A percentile compares a stretch with the other conserved stretches of the same genome.
Conservation (phyloP, 305 asterid genomes). For the Salvia sclarea region DNA sequence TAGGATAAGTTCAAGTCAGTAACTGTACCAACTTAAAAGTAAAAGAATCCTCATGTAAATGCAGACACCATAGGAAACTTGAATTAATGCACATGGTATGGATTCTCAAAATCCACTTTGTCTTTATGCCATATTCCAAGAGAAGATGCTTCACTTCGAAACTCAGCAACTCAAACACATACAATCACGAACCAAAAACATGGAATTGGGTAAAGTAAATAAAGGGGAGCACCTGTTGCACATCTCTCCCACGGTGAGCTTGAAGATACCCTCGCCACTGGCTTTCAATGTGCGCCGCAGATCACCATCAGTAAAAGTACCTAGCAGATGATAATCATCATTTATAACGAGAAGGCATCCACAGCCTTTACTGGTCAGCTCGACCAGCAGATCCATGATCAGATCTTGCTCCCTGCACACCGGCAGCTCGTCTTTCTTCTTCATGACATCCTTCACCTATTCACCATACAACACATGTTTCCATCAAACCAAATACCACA, state of each 20-base stretch:
- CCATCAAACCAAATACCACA: neutral
- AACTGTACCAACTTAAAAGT: neutral
- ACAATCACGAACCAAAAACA: neutral
- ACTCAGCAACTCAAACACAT: neutral
- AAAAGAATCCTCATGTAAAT: neutral
- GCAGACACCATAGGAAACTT: constrained; percentile 1
- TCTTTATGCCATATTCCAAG: neutral
- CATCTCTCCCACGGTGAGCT: constrained; percentile 91
- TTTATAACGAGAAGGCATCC: constrained; percentile 90
- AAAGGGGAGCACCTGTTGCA: constrained; percentile 65
- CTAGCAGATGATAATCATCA: constrained; percentile 57
- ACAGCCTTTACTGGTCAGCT: constrained; percentile 87
- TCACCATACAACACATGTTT: too few species aligned
- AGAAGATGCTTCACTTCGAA: neutral
- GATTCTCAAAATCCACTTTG: neutral
- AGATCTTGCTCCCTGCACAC: constrained; percentile 76
- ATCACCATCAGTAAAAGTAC: constrained; percentile 94
- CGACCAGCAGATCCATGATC: constrained; percentile 91
- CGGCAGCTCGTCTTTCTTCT: constrained; percentile 79
- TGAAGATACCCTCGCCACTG: constrained; percentile 84
- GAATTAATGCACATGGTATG: neutral
- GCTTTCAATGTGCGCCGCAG: constrained; percentile 88
- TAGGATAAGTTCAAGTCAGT: neutral
- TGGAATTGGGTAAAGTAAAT: neutral
- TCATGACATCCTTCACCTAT: constrained; percentile 93